Evolutionary conservation across 2,329 filamentous ascomycete species (phyloP), one percentile per base, ranked within the genome.

Genomic region (Cryphonectria parasitica): DNA sequence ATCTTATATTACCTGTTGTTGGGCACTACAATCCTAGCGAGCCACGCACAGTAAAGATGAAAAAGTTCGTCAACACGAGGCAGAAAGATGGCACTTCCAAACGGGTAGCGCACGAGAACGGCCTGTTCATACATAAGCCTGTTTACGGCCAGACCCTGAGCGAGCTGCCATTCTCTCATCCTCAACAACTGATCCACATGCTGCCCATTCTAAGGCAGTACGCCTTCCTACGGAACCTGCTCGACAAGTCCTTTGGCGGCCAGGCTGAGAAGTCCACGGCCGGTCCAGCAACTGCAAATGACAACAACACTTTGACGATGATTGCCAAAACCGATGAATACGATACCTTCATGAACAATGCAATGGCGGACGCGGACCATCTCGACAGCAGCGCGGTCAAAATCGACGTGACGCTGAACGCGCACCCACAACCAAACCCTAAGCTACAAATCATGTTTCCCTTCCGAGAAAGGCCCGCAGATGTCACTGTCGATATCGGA

Each of bases 161-260:
- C 0, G 88, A 91, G 69, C 83, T 96, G 43, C 89, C 92, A 0
- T 95, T 97, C 76, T 88, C 89, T 2, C 93, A 97, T 76, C 93
- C 93, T 0, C 87, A 89, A 65, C 92, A 97, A 77, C 82, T 97
- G 4, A 82, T 95, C 8, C 86, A 88, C 67, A 88, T 95, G 77
- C 84, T 97, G n/a, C 92, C 93, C 0, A 83, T 86, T 4, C 82
- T 96, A 22, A 86, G 93, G 19, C 93, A 96, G 78, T 96, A 93
- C 76, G 91, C 91, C 0, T 89, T 92, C 74, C 82, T 93, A 5
- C 89, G 89, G 1, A 88, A 84, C 0, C 79, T 96, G 2, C 83
- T 95, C 3, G 82, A 85, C 69, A 88, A 87, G 65, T 89, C 86
- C 69, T 92, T 93, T 75, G 83, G 82, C 49, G 76, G 80, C 4